Conservation (phyloP, 371 early-diverging fungal species). For the Furculomyces boomerangus region DNA sequence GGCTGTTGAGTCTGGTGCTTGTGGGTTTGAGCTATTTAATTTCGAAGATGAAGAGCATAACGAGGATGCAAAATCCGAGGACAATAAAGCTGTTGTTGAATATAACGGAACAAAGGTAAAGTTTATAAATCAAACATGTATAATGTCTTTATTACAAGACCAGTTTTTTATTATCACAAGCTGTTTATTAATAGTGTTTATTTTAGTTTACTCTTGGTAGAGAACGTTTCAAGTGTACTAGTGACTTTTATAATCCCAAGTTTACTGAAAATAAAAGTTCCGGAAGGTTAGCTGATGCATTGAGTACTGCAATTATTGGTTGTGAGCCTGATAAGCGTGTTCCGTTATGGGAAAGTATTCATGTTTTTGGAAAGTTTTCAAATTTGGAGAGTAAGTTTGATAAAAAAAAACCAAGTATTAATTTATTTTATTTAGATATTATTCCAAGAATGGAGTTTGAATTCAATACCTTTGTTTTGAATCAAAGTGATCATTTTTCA, state of each 20-base stretch:
- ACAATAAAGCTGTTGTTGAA: constrained; percentile 25
- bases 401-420: constrained; percentile 1
- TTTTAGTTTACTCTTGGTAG: not conserved
- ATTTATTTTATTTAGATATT: not conserved
- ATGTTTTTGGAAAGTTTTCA: constrained; percentile 20
- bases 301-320: constrained; percentile 37
- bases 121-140: not conserved
- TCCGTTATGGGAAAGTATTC: constrained; percentile 60
- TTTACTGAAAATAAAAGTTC: constrained; percentile 25
- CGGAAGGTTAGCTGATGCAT: constrained; percentile 34
- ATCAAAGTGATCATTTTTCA: constrained; percentile 22
- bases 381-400: constrained; percentile 7
- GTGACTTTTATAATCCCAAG: constrained; percentile 21
- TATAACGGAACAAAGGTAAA: constrained; percentile 38
- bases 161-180: not conserved
- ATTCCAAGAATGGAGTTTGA: constrained; percentile 8
- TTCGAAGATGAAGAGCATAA: not conserved
- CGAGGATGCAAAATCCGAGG: constrained; percentile 5
- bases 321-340: constrained; percentile 64
- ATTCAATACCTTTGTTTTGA: constrained; percentile 16
- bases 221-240: not conserved
- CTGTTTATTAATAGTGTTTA: not conserved
- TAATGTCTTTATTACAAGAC: not conserved
- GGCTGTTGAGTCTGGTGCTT: not conserved
- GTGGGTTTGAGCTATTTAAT: not conserved